Conservation (phyloP, 2,329 filamentous ascomycete species). For the Thelonectria olida region DNA sequence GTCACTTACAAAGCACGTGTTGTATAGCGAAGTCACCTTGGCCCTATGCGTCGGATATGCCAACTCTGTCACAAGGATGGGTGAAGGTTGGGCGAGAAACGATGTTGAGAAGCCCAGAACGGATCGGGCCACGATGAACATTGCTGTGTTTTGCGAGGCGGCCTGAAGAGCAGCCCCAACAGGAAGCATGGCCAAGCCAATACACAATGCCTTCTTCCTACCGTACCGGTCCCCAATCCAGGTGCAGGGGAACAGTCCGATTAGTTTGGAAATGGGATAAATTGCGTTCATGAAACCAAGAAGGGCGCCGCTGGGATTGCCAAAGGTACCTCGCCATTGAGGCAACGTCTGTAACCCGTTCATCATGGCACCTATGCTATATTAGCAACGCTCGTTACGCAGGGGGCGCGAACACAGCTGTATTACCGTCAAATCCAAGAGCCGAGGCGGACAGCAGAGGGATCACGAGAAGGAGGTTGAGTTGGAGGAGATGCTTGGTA, state of each 20-base stretch:
- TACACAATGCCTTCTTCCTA: slow-evolving; percentile 47
- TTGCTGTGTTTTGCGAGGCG: slow-evolving; percentile 30
- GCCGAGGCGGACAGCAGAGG: slow-evolving; percentile 52
- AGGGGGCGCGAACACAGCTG: too few relatives aligned
- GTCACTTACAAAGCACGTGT: slow-evolving; percentile 37
- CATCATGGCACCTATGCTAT: slow-evolving; percentile 47
- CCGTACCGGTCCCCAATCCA: slow-evolving; percentile 50
- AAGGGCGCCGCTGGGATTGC: slow-evolving; percentile 43
- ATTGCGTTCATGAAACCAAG: slow-evolving; percentile 48
- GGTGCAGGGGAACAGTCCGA: slow-evolving; percentile 46
- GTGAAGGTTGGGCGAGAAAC: slow-evolving; percentile 44
- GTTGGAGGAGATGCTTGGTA: slow-evolving; percentile 49
- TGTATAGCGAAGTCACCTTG: slow-evolving; percentile 46
- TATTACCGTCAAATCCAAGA: slow-evolving; percentile 52
- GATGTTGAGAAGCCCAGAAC: slow-evolving; percentile 45
- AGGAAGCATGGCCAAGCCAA: slow-evolving; percentile 42
- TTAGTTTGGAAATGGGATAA: slow-evolving; percentile 49
- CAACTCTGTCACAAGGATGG: slow-evolving; percentile 46
- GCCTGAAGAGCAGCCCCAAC: slow-evolving; percentile 43
- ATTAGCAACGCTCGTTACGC: not conserved
- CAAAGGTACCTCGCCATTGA: slow-evolving; percentile 52
- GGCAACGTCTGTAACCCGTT: slow-evolving; percentile 53
- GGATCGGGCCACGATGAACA: slow-evolving; percentile 43
- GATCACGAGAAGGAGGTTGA: slow-evolving; percentile 53
- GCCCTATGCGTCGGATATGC: slow-evolving; percentile 47